phyloP scores from a whole-genome alignment of 352 stramenopile species.

The Pythium coloratum region DNA sequence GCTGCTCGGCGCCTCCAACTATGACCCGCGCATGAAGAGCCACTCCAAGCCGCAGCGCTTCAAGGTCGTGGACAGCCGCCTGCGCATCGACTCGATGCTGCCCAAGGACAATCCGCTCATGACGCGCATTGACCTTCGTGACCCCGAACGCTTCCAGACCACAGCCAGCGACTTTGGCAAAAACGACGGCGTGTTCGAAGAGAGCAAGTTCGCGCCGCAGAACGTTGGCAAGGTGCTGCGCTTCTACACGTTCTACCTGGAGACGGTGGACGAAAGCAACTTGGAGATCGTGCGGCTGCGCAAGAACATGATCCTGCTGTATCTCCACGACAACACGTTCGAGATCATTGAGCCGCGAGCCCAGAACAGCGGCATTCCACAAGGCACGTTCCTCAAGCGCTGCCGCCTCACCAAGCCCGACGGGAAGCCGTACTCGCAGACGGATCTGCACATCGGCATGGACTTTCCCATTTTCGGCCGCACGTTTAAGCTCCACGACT shows the following conservation, averaged over 20 bases:
- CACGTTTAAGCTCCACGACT: conserved; percentile 77
- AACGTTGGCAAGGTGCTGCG: conserved; percentile 77
- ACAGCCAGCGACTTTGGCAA: conserved; percentile 63
- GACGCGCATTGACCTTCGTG: conserved; percentile 55
- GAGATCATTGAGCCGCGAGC: conserved; percentile 85
- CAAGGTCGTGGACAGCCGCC: conserved; percentile 57
- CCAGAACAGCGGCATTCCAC: conserved; percentile 83
- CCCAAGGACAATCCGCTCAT: conserved; percentile 60
- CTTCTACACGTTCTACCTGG: conserved; percentile 87
- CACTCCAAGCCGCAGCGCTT: conserved; percentile 82
- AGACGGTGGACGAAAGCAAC: conserved; percentile 82
- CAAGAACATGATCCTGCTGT: conserved; percentile 79
- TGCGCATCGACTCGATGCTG: conserved; percentile 68
- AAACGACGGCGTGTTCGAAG: conserved; percentile 30
- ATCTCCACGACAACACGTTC: conserved; percentile 86
- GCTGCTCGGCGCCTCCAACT: conserved; percentile 70
- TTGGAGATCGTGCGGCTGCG: conserved; percentile 71
- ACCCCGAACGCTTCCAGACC: conserved; percentile 58
- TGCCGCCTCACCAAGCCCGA: conserved; percentile 62
- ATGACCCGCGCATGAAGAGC: conserved; percentile 62
- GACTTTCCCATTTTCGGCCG: conserved; percentile 76
- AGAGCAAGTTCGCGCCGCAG: conserved; percentile 82
- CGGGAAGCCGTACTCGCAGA: conserved; percentile 46
- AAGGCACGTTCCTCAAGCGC: conserved; percentile 87
- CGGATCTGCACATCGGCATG: conserved; percentile 65